phyloP scores from a whole-genome alignment of 352 stramenopile genomes.

The Pythium rhizo-oryzae region DNA sequence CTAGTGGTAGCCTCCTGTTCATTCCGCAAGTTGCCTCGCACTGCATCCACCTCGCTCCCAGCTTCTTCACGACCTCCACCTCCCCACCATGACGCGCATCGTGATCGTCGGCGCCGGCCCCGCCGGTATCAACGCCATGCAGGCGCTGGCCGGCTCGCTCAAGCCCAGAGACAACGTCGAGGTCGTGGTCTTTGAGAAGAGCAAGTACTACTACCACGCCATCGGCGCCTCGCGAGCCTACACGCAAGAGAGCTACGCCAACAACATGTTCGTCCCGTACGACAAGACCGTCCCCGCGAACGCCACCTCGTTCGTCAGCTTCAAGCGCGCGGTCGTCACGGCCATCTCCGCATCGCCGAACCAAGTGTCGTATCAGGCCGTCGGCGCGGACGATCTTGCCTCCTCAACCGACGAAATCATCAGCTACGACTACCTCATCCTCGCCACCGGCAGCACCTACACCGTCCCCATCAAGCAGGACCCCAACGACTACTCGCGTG shows the following conservation, averaged over 20 bases:
- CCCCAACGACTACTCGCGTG: slow-evolving; percentile 21
- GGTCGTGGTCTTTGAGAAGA: slow-evolving; percentile 66
- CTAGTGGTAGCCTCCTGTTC: no score
- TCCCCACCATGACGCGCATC: slow-evolving; percentile 34
- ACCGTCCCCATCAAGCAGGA: slow-evolving; percentile 30
- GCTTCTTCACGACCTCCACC: neutral
- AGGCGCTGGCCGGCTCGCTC: slow-evolving; percentile 45
- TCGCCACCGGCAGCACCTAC: slow-evolving; percentile 37
- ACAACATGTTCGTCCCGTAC: slow-evolving; percentile 71
- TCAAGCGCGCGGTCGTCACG: slow-evolving; percentile 27
- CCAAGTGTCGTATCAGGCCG: slow-evolving; percentile 4
- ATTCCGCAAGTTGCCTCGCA: neutral
- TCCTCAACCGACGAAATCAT: slow-evolving; percentile 10
- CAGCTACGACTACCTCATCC: slow-evolving; percentile 33
- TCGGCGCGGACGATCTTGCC: slow-evolving; percentile 25
- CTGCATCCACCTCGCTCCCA: no score
- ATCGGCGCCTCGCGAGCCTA: slow-evolving; percentile 56
- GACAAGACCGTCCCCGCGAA: slow-evolving; percentile 47
- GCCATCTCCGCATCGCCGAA: slow-evolving; percentile 15
- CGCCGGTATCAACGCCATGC: slow-evolving; percentile 46
- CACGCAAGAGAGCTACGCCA: slow-evolving; percentile 44
- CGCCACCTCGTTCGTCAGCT: slow-evolving; percentile 14
- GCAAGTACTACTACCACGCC: slow-evolving; percentile 45
- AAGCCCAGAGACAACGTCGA: slow-evolving; percentile 41
- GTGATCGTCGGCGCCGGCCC: slow-evolving; percentile 63